Conservation (phyloP, 2,329 filamentous ascomycete genomes). For the Pseudocercospora crystallina region DNA sequence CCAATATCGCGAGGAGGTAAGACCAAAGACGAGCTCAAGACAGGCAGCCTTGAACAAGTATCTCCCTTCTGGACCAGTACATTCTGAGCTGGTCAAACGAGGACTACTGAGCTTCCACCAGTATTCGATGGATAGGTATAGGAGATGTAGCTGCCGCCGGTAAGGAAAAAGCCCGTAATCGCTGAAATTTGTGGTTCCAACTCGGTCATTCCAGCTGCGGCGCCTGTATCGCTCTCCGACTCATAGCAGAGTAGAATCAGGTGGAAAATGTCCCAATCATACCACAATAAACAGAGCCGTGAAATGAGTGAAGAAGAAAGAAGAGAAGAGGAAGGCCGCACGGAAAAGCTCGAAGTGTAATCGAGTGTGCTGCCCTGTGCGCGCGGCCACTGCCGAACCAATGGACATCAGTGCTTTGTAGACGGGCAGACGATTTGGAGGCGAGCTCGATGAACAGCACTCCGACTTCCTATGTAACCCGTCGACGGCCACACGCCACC, state of each 20-base stretch:
- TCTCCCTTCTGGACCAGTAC: too few relatives aligned
- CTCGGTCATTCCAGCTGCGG: constrained; percentile 67
- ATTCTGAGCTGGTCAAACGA: too few relatives aligned
- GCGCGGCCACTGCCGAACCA: constrained; percentile 17
- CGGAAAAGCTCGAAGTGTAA: constrained; percentile 6
- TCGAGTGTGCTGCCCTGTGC: neutral
- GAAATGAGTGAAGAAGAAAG: constrained; percentile 54
- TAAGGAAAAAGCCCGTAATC: constrained; percentile 65
- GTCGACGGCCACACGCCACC: constrained; percentile 15
- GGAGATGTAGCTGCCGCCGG: constrained; percentile 60
- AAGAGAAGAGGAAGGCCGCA: constrained; percentile 18
- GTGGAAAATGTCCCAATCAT: constrained; percentile 44
- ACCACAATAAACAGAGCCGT: constrained; percentile 68
- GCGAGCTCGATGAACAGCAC: constrained; percentile 14
- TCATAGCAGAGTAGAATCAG: constrained; percentile 62
- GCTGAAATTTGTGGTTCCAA: constrained; percentile 33
- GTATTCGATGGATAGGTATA: neutral
- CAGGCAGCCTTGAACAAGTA: too few relatives aligned
- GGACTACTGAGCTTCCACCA: too few relatives aligned
- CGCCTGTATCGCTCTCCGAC: constrained; percentile 59
- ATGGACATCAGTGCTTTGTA: constrained; percentile 12
- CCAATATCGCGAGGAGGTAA: too few relatives aligned
- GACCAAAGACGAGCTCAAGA: too few relatives aligned
- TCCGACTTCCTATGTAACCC: constrained; percentile 8
- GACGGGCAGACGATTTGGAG: too few relatives aligned